A percentile compares a stretch with the other conserved stretches of the same genome.
Evolutionary conservation across 2,329 filamentous ascomycete genomes (phyloP).

Genomic region (Apiospora pterosperma): DNA sequence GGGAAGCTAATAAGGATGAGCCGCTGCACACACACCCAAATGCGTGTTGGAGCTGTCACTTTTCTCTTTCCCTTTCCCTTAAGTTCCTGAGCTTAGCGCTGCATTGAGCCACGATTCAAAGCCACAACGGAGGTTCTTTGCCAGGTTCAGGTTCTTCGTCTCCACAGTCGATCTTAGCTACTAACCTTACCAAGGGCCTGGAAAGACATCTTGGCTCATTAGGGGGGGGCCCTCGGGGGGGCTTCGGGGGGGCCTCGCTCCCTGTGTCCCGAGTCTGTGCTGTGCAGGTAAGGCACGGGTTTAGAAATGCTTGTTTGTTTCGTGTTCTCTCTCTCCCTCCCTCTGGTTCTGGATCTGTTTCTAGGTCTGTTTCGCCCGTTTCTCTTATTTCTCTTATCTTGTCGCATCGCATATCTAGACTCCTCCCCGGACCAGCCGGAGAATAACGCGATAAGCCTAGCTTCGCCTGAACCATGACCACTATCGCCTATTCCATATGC

Average conservation of each 20-base stretch:
- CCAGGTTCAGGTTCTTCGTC: too few relatives aligned
- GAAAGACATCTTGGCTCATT: background rate
- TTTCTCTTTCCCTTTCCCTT: too few relatives aligned
- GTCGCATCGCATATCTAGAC: background rate
- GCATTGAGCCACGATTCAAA: too few relatives aligned
- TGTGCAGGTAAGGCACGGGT: background rate
- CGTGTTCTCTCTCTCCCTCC: background rate
- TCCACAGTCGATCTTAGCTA: too few relatives aligned
- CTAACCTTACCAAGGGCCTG: too few relatives aligned
- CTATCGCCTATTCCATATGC: background rate
- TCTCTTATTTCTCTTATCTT: background rate
- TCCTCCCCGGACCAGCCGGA: background rate
- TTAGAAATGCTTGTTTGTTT: constrained; percentile 1
- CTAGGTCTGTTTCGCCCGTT: background rate
- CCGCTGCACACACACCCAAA: too few relatives aligned
- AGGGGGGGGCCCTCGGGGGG: background rate
- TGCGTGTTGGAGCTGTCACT: too few relatives aligned
- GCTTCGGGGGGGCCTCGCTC: too few relatives aligned
- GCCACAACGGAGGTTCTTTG: too few relatives aligned
- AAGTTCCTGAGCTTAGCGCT: too few relatives aligned
- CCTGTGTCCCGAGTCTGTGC: background rate
- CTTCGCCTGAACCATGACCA: background rate
- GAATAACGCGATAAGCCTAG: background rate
- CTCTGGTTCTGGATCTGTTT: background rate
- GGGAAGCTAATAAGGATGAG: background rate